A percentile compares a stretch with the other conserved stretches of the same genome.
phyloP scores from a whole-genome alignment of 23 red algal species.

The Gracilariopsis chorda region DNA sequence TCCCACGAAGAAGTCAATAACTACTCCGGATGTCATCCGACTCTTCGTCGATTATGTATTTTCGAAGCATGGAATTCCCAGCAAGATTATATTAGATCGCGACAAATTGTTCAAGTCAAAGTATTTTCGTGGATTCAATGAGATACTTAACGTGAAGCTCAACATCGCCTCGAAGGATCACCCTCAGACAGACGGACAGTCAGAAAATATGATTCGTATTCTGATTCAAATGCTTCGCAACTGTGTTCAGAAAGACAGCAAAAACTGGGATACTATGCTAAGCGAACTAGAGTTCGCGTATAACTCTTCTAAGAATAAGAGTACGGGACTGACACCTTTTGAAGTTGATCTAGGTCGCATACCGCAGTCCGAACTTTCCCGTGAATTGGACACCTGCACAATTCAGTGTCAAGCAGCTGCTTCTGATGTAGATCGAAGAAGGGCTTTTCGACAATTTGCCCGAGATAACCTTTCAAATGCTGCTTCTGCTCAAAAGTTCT shows the following conservation, averaged over 20 bases:
- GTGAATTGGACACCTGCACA: not conserved
- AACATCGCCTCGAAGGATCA: conserved; percentile 30
- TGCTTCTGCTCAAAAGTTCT: not conserved
- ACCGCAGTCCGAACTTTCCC: not conserved
- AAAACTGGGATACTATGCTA: conserved; percentile 5
- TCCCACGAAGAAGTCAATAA: not conserved
- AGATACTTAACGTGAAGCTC: conserved; percentile 10
- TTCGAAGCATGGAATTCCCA: conserved; percentile 31
- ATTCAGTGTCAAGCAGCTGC: not conserved
- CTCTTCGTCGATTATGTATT: conserved; percentile 21
- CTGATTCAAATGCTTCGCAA: conserved; percentile 5
- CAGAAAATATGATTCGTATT: conserved; percentile 30
- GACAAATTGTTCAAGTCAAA: conserved; percentile 27
- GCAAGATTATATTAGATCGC: conserved; percentile 20
- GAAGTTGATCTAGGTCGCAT: conserved; percentile 26
- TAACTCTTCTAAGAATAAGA: not conserved
- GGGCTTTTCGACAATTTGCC: conserved; percentile 10
- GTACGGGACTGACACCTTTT: conserved; percentile 24
- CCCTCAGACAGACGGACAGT: conserved; percentile 49
- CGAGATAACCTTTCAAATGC: not conserved
- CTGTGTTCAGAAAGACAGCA: not conserved
- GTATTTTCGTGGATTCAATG: not conserved
- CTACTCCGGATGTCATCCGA: not conserved
- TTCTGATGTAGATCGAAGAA: not conserved
- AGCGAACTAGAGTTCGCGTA: not conserved